Conservation (phyloP, 768 basidiomycete species). For the Brasilioporus rufonigricans region DNA sequence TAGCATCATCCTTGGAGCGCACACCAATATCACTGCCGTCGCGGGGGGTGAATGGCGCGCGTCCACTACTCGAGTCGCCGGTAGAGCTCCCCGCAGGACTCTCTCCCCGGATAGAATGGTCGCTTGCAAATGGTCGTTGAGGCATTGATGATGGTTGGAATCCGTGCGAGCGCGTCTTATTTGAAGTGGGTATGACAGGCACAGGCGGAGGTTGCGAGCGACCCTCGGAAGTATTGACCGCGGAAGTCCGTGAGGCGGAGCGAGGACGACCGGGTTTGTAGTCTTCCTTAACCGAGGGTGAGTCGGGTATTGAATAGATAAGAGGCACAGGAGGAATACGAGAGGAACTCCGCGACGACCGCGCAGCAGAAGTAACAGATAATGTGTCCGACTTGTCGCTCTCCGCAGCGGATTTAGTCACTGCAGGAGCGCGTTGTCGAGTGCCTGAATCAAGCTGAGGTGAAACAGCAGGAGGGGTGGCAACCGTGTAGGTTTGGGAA, state of each 20-base stretch:
- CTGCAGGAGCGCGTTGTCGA: slow-evolving; percentile 13
- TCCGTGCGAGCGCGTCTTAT: slow-evolving; percentile 27
- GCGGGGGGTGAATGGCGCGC: slow-evolving; percentile 70
- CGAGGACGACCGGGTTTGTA: slow-evolving; percentile 14
- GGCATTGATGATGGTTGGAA: slow-evolving; percentile 29
- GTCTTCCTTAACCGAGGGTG: slow-evolving; percentile 30
- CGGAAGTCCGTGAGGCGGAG: slow-evolving; percentile 1
- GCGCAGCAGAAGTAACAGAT: slow-evolving; percentile 24
- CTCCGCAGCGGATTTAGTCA: slow-evolving; percentile 7
- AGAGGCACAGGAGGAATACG: slow-evolving; percentile 31
- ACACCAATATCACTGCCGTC: slow-evolving; percentile 66
- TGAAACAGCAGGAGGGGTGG: background rate
- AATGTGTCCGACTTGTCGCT: slow-evolving; percentile 28
- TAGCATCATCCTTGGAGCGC: slow-evolving; percentile 19
- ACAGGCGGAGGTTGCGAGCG: slow-evolving; percentile 14
- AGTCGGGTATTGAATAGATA: slow-evolving; percentile 31
- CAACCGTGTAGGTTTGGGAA: background rate
- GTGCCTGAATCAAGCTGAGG: slow-evolving; percentile 11
- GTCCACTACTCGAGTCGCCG: slow-evolving; percentile 79
- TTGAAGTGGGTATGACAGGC: slow-evolving; percentile 10
- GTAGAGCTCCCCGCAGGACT: slow-evolving; percentile 80
- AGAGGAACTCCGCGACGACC: slow-evolving; percentile 25
- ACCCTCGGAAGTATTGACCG: slow-evolving; percentile 6
- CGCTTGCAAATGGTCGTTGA: slow-evolving; percentile 56
- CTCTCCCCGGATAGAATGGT: slow-evolving; percentile 41